A percentile compares a stretch with the other conserved stretches of the same genome.
These are phyloP conservation scores for Colletotrichum scovillei DNA, from an alignment of 2,329 filamentous ascomycete species.

Conservation along the genomic window DNA sequence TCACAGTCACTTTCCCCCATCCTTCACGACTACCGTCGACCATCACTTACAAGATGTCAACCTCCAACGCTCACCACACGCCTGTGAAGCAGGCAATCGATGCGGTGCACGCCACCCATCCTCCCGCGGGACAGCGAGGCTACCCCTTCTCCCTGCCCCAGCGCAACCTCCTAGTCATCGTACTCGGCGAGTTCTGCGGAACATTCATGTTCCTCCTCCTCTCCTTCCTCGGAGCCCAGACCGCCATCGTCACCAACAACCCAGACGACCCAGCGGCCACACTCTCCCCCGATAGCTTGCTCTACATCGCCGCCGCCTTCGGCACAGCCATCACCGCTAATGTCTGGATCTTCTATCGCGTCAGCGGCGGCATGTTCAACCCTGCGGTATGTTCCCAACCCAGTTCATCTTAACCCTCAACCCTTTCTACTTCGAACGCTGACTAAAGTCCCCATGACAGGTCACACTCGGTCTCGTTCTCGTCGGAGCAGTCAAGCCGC, in stretches of 20 bases:
- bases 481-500: constrained; percentile 63
- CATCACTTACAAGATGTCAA: not conserved
- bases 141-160: constrained; percentile 1
- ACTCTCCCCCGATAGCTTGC: constrained; percentile 43
- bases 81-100: constrained; percentile 9
- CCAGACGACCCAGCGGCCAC: constrained; percentile 16
- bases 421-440: not conserved
- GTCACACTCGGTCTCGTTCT: constrained; percentile 68
- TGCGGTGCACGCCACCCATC: constrained; percentile 5
- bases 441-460: constrained; percentile 39
- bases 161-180: constrained; percentile 52
- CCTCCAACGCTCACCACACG: not conserved
- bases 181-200: constrained; percentile 62
- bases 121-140: not conserved
- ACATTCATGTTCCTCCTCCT: constrained; percentile 65
- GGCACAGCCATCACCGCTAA: constrained; percentile 62
- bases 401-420: no score
- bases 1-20: not conserved
- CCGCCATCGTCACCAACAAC: constrained; percentile 49
- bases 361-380: constrained; percentile 64
- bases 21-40: not conserved
- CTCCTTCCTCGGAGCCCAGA: constrained; percentile 52
- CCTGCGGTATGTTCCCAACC: constrained; percentile 40
- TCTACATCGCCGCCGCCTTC: constrained; percentile 60
- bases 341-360: constrained; percentile 67